A percentile compares a stretch with the other conserved stretches of the same genome.
Conservation (phyloP, 108 stramenopile genomes). For the Skeletonema marinoi region DNA sequence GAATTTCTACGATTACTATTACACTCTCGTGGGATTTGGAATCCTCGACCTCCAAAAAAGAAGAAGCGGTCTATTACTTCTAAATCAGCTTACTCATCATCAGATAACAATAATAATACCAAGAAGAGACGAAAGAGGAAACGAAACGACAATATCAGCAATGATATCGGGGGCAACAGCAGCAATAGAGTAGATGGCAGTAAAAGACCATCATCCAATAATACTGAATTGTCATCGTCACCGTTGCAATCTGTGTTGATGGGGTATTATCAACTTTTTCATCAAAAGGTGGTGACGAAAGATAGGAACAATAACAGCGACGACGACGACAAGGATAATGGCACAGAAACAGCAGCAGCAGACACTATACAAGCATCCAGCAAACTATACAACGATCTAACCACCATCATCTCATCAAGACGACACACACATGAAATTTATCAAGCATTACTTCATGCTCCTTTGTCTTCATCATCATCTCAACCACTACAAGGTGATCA, state of each 20-base stretch:
- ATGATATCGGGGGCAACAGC: background rate
- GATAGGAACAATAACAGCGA: background rate
- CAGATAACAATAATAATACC: background rate
- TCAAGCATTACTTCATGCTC: slow-evolving; percentile 8
- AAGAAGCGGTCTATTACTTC: background rate
- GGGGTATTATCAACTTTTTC: slow-evolving; percentile 36
- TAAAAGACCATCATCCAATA: too few species aligned
- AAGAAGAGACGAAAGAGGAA: background rate
- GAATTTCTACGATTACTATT: slow-evolving; percentile 36
- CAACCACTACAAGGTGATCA: too few species aligned
- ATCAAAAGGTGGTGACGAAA: background rate
- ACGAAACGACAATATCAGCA: background rate
- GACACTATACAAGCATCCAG: slow-evolving; percentile 11
- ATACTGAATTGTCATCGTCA: background rate
- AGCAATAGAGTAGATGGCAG: background rate
- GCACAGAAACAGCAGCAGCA: background rate
- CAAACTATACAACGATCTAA: slow-evolving; percentile 25
- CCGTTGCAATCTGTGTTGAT: slow-evolving; percentile 23
- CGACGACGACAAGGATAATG: background rate
- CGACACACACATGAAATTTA: slow-evolving; percentile 18
- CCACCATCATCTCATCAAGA: slow-evolving; percentile 25
- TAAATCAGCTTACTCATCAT: too few species aligned
- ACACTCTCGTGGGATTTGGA: slow-evolving; percentile 21
- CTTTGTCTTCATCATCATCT: too few species aligned
- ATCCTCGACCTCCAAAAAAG: slow-evolving; percentile 3